These are phyloP conservation scores for Podaxis sp. DNA, from an alignment of 768 basidiomycete species.

Conservation along the genomic window DNA sequence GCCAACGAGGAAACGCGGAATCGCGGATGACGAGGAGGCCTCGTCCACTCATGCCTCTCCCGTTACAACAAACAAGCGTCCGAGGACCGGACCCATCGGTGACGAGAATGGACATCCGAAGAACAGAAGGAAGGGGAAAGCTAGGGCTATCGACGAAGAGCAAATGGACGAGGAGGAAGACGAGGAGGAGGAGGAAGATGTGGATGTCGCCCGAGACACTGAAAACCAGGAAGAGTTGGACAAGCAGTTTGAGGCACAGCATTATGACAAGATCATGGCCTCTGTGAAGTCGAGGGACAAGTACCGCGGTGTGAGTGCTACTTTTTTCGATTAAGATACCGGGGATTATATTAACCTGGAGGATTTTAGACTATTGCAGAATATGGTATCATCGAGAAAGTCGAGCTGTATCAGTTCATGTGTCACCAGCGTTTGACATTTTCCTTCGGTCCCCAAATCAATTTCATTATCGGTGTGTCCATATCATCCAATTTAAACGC, in stretches of 20 bases:
- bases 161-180: slow-evolving; percentile 4
- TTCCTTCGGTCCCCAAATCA: slow-evolving; percentile 89
- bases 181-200: not conserved
- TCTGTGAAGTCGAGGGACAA: slow-evolving; percentile 11
- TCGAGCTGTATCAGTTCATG: slow-evolving; percentile 95
- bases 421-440: slow-evolving; percentile 86
- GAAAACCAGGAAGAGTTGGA: slow-evolving; percentile 10
- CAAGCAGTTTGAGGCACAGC: slow-evolving; percentile 11
- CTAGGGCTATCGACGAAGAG: not conserved
- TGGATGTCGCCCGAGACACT: not conserved
- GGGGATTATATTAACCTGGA: not conserved
- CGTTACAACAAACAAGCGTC: not conserved
- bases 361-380: slow-evolving; percentile 71
- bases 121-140: slow-evolving; percentile 6
- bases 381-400: slow-evolving; percentile 81
- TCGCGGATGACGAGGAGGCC: not conserved
- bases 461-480: slow-evolving; percentile 85
- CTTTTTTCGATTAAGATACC: not conserved
- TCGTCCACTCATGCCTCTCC: slow-evolving; percentile 2
- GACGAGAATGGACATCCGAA: not conserved
- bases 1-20: slow-evolving; percentile 4
- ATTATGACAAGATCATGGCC: slow-evolving; percentile 11
- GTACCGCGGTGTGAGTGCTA: not conserved
- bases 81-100: not conserved
- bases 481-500: not conserved